phyloP scores from a whole-genome alignment of 768 basidiomycete genomes.

The Podaxis pistillaris region DNA sequence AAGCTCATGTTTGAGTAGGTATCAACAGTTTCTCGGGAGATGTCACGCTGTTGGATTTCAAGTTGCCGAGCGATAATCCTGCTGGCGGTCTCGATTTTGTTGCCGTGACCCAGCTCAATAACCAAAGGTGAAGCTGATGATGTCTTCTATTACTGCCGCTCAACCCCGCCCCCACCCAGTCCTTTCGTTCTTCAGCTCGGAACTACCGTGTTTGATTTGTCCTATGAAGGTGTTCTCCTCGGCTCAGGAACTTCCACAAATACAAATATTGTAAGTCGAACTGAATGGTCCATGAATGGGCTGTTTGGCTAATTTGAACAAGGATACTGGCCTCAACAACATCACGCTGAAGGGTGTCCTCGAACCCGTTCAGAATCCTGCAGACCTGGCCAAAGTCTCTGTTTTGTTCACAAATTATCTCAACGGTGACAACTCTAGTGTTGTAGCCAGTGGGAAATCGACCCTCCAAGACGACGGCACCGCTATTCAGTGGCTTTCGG shows the following conservation, averaged over 20 bases:
- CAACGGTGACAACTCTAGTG: constrained; percentile 57
- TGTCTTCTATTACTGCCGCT: not conserved
- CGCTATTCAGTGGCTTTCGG: constrained; percentile 63
- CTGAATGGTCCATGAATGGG: constrained; percentile 5
- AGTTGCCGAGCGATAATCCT: constrained; percentile 65
- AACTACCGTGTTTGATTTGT: constrained; percentile 60
- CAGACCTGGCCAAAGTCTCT: constrained; percentile 49
- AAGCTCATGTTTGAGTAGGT: constrained; percentile 30
- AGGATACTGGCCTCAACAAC: constrained; percentile 55
- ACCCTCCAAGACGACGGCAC: constrained; percentile 57
- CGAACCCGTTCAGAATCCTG: constrained; percentile 45
- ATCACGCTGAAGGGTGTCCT: constrained; percentile 60
- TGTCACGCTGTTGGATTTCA: constrained; percentile 54
- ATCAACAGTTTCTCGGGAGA: constrained; percentile 61
- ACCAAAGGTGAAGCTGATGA: constrained; percentile 44
- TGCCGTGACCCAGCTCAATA: constrained; percentile 52
- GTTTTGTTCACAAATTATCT: constrained; percentile 70
- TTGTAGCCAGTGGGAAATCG: constrained; percentile 59
- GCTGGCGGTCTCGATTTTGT: constrained; percentile 66
- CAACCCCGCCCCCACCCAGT: constrained; percentile 27
- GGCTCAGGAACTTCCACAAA: constrained; percentile 54
- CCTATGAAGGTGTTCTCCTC: constrained; percentile 54
- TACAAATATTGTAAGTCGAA: constrained; percentile 47
- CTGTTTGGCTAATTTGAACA: constrained; percentile 3
- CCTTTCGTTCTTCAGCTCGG: constrained; percentile 72